Conservation (phyloP, 108 stramenopile species). For the Aurantiochytrium sp. region DNA sequence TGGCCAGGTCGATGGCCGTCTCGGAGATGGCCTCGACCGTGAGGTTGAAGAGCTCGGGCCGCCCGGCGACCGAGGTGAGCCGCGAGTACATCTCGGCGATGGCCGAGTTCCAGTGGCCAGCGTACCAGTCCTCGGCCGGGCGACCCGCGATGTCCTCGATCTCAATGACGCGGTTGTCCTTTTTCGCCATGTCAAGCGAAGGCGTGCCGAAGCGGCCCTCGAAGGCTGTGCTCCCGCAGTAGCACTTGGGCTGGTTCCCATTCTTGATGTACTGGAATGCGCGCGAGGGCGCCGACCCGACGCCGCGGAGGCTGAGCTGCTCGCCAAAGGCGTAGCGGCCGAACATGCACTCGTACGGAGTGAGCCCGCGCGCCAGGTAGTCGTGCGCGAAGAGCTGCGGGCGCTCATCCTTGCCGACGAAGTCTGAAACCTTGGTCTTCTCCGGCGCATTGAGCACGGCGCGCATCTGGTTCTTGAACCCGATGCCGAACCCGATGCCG, state of each 20-base stretch:
- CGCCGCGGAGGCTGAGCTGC: not conserved
- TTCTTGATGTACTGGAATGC: not conserved
- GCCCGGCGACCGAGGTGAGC: not conserved
- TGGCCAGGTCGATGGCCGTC: not conserved
- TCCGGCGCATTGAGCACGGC: not conserved
- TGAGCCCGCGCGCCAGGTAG: not conserved
- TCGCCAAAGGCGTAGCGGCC: not conserved
- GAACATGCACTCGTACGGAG: not conserved
- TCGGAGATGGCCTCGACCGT: not conserved
- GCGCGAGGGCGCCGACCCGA: not conserved
- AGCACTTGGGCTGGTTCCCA: not conserved
- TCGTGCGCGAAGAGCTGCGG: not conserved
- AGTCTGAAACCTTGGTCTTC: not conserved
- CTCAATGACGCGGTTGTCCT: too few relatives aligned
- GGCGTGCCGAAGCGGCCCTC: not conserved
- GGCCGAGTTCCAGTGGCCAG: too few relatives aligned
- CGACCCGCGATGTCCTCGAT: too few relatives aligned
- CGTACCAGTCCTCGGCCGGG: too few relatives aligned
- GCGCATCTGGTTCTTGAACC: not conserved
- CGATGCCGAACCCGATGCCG: not conserved
- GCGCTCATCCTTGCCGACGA: too few relatives aligned
- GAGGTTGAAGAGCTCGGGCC: not conserved
- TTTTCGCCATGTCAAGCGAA: too few relatives aligned
- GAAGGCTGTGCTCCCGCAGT: too few relatives aligned
- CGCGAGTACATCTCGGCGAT: not conserved